Conservation (phyloP, 192 early-diverging fungal genomes). For the Hyaloraphidium curvatum region DNA sequence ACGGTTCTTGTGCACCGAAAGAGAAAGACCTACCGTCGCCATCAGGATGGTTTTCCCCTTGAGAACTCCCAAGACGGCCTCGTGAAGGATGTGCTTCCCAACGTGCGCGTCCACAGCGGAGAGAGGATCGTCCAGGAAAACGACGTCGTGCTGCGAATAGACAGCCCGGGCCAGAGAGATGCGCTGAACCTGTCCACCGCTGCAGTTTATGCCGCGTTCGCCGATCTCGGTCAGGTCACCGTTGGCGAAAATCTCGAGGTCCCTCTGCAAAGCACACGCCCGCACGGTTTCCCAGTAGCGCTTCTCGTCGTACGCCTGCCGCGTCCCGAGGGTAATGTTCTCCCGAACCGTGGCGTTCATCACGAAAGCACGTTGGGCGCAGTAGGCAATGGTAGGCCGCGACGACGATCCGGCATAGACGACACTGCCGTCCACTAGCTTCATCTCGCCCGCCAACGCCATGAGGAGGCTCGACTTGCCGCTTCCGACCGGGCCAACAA, state of each 20-base stretch:
- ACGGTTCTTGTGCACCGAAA: no score
- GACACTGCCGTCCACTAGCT: conserved; percentile 31
- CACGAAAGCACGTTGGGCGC: no score
- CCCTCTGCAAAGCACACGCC: conserved; percentile 65
- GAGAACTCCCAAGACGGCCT: no score
- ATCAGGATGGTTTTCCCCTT: no score
- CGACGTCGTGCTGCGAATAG: neutral
- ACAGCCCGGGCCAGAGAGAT: conserved; percentile 35
- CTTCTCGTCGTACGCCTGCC: conserved; percentile 42
- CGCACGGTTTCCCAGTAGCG: conserved; percentile 63
- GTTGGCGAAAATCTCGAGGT: conserved; percentile 61
- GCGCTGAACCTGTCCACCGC: conserved; percentile 49
- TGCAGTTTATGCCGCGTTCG: conserved; percentile 39
- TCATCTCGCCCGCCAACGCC: conserved; percentile 68
- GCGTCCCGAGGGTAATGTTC: conserved; percentile 70
- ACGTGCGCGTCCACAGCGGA: conserved; percentile 46
- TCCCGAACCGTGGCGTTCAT: conserved; percentile 35
- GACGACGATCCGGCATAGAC: conserved; percentile 29
- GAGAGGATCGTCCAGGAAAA: conserved; percentile 38
- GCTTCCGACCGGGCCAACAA: conserved; percentile 64
- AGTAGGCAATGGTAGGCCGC: neutral
- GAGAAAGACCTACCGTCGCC: no score
- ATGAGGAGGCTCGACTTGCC: conserved; percentile 75
- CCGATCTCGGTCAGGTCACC: conserved; percentile 35
- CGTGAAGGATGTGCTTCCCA: conserved; percentile 59